Conservation (phyloP, 1,284 basidiomycete species). For the Psilocybe mexicana region DNA sequence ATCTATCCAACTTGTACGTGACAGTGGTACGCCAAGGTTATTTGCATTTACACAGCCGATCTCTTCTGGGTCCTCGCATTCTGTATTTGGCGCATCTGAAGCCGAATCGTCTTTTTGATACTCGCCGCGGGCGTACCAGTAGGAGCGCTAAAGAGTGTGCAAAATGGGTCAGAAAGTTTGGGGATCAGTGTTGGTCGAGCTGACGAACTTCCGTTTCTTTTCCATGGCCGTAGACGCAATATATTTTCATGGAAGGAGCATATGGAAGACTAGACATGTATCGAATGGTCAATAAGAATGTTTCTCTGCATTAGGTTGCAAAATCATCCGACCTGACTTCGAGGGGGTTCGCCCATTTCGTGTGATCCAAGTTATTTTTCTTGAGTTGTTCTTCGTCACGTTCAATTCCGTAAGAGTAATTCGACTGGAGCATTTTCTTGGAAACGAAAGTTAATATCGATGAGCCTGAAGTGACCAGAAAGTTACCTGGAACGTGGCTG, state of each 20-base stretch:
- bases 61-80: slow-evolving; percentile 37
- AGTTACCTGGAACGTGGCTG: slow-evolving; percentile 75
- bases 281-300: background rate
- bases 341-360: slow-evolving; percentile 95
- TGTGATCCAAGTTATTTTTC: slow-evolving; percentile 69
- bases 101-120: slow-evolving; percentile 67
- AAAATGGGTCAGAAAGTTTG: slow-evolving; percentile 79
- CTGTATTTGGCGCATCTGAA: slow-evolving; percentile 42
- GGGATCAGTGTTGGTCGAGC: background rate
- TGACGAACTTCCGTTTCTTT: slow-evolving; percentile 86
- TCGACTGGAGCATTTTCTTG: slow-evolving; percentile 85
- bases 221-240: slow-evolving; percentile 94
- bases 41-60: slow-evolving; percentile 46
- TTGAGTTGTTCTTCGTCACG: slow-evolving; percentile 65
- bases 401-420: slow-evolving; percentile 96
- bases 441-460: background rate
- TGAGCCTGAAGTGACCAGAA: background rate
- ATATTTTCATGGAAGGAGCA: slow-evolving; percentile 92
- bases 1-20: slow-evolving; percentile 81
- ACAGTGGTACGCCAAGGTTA: slow-evolving; percentile 58
- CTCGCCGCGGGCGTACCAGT: slow-evolving; percentile 76
- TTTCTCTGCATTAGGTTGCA: background rate
- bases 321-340: slow-evolving; percentile 68
- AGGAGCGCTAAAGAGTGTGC: slow-evolving; percentile 56
- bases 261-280: slow-evolving; percentile 67